Percentiles rank a stretch among this genome's conserved stretches.
Conservation (phyloP, 106 monocot species). For the Dactylorhiza incarnata region DNA sequence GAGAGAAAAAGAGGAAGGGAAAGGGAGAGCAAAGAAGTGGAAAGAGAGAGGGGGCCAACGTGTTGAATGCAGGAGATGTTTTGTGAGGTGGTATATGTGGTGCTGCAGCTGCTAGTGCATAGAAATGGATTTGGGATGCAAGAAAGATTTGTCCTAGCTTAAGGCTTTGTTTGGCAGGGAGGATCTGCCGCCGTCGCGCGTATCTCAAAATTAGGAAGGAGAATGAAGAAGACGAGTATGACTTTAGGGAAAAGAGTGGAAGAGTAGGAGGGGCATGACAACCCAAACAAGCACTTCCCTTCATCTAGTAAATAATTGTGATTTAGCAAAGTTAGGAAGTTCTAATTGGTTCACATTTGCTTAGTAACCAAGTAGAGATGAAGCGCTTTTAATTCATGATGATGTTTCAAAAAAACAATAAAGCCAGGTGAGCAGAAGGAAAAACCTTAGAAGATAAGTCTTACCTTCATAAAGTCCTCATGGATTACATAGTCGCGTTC, state of each 20-base stretch:
- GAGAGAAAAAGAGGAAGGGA: background rate
- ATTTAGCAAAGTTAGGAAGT: background rate
- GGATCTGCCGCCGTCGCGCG: too few species aligned
- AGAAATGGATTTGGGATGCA: background rate
- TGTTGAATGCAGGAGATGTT: too few species aligned
- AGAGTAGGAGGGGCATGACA: background rate
- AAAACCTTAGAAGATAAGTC: background rate
- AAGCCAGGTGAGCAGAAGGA: background rate
- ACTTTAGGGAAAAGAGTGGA: background rate
- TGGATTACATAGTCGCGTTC: slow-evolving; percentile 96
- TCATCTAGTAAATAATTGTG: background rate
- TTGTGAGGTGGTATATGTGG: too few species aligned
- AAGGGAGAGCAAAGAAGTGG: background rate
- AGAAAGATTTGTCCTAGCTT: background rate
- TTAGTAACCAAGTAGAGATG: background rate
- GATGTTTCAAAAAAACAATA: background rate
- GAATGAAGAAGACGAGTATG: background rate
- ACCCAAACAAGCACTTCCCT: background rate
- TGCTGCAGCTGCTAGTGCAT: too few species aligned
- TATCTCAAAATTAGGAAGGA: background rate
- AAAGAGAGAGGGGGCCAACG: background rate
- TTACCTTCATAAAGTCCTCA: slow-evolving; percentile 98
- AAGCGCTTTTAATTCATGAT: background rate
- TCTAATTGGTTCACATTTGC: background rate
- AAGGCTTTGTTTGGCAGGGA: too few species aligned